These are phyloP conservation scores for Candida yuanshanica DNA, from an alignment of 805 yeast species.

Conservation along the genomic window DNA sequence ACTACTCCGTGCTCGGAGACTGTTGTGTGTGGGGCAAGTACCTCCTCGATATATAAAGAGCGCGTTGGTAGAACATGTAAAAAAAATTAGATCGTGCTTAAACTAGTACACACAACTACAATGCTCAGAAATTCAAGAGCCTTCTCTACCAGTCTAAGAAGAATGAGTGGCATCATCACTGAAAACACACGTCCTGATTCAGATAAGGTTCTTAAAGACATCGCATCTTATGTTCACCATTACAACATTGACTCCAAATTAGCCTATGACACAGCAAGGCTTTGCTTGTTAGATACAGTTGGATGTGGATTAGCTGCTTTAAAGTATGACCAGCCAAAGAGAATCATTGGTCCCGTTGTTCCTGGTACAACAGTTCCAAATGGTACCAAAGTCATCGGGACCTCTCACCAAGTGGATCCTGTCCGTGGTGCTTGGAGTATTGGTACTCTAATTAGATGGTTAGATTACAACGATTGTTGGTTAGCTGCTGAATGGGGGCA, in stretches of 20 bases:
- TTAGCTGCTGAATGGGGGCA: slow-evolving; percentile 69
- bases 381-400: slow-evolving; percentile 52
- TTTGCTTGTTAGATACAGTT: slow-evolving; percentile 50
- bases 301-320: slow-evolving; percentile 59
- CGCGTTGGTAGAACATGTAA: too few species aligned
- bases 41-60: not conserved
- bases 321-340: slow-evolving; percentile 43
- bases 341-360: slow-evolving; percentile 49
- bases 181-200: slow-evolving; percentile 48
- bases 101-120: not conserved
- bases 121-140: not conserved
- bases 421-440: slow-evolving; percentile 53
- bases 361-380: slow-evolving; percentile 51
- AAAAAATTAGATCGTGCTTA: too few species aligned
- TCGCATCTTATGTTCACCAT: slow-evolving; percentile 45
- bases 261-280: slow-evolving; percentile 49
- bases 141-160: not conserved
- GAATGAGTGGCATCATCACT: slow-evolving; percentile 25
- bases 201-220: slow-evolving; percentile 43
- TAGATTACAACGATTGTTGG: slow-evolving; percentile 62
- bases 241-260: slow-evolving; percentile 38
- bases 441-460: slow-evolving; percentile 54
- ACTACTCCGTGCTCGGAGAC: not conserved
- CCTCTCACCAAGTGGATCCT: slow-evolving; percentile 46
- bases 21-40: not conserved